phyloP scores from a whole-genome alignment of 169 alveolate genomes.

The Cryptosporidium bovis region DNA sequence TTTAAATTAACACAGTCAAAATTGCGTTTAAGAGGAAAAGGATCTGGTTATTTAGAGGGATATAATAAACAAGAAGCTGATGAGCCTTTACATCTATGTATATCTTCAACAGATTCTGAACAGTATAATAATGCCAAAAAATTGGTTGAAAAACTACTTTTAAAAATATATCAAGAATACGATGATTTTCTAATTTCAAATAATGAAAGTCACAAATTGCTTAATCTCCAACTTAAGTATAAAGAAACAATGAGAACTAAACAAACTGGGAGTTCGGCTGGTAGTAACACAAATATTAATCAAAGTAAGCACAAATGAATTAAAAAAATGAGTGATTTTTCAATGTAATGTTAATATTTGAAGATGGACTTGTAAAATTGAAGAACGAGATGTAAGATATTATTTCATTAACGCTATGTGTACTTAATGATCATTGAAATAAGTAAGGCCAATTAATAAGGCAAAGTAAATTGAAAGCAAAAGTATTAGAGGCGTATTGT shows the following conservation, averaged over 20 bases:
- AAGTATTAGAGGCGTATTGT: too few relatives aligned
- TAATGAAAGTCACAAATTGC: slow-evolving; percentile 30
- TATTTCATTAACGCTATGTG: too few relatives aligned
- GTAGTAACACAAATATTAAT: not conserved
- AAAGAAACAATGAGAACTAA: slow-evolving; percentile 70
- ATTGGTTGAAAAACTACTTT: slow-evolving; percentile 84
- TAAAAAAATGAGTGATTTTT: too few relatives aligned
- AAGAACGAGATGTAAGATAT: not conserved
- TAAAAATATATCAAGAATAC: slow-evolving; percentile 90
- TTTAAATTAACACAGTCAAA: slow-evolving; percentile 88
- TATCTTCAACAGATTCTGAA: slow-evolving; percentile 89
- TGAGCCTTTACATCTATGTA: slow-evolving; percentile 94
- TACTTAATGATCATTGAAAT: too few relatives aligned
- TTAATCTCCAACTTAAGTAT: slow-evolving; percentile 54
- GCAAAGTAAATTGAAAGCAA: too few relatives aligned
- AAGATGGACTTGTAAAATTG: not conserved
- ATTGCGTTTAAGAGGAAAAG: slow-evolving; percentile 92
- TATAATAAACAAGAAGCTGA: slow-evolving; percentile 89
- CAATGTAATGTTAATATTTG: too few relatives aligned
- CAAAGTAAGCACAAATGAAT: too few relatives aligned
- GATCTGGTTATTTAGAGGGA: slow-evolving; percentile 95
- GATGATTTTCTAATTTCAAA: slow-evolving; percentile 80
- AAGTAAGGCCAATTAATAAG: too few relatives aligned
- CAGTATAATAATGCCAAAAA: slow-evolving; percentile 89
- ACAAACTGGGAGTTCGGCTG: not conserved